These are phyloP conservation scores for Trichocomaceae sp. DNA, from an alignment of 2,329 filamentous ascomycete species.

Conservation along the genomic window DNA sequence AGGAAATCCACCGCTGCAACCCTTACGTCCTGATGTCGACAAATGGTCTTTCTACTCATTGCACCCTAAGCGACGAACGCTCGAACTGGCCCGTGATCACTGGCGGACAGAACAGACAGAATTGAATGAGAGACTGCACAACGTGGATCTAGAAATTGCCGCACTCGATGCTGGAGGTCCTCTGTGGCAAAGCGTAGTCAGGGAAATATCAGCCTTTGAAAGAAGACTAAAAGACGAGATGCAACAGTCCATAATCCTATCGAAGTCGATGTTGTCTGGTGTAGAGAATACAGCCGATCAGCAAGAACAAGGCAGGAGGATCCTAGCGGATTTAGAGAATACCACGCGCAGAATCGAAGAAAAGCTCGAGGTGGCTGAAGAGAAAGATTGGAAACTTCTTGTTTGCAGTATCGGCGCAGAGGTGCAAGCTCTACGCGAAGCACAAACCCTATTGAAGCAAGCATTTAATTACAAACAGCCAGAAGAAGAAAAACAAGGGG, in stretches of 20 bases:
- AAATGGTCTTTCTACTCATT: conserved; percentile 45
- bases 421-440: conserved; percentile 48
- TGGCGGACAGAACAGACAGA: conserved; percentile 46
- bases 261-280: conserved; percentile 18
- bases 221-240: conserved; percentile 27
- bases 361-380: conserved; percentile 46
- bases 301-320: conserved; percentile 21
- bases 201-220: conserved; percentile 48
- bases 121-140: conserved; percentile 38
- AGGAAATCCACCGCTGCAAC: conserved; percentile 38
- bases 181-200: conserved; percentile 52
- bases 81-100: conserved; percentile 54
- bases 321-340: conserved; percentile 42
- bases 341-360: conserved; percentile 44
- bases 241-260: conserved; percentile 22
- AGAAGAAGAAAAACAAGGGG: conserved; percentile 1
- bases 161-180: conserved; percentile 54
- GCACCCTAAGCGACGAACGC: conserved; percentile 51
- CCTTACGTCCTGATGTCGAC: conserved; percentile 25
- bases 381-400: conserved; percentile 54
- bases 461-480: conserved; percentile 22
- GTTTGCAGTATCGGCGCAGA: conserved; percentile 58
- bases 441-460: conserved; percentile 29
- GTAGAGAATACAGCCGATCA: conserved; percentile 13
- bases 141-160: conserved; percentile 47